Evolutionary conservation across 108 stramenopile species (phyloP).

Genomic region (Cyclotella choctawhatcheeana): DNA sequence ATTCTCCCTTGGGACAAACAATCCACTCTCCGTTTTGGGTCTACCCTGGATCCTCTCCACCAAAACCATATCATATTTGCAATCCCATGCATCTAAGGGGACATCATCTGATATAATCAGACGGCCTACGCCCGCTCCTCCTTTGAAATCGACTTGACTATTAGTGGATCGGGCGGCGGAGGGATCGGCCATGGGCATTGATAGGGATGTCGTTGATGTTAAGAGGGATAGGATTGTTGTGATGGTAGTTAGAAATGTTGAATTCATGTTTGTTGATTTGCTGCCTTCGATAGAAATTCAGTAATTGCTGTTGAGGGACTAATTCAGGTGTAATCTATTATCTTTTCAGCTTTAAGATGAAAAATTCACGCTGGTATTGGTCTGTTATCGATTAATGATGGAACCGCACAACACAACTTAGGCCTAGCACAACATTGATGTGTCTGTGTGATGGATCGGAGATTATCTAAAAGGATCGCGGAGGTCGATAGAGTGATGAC

Average conservation of each 20-base stretch:
- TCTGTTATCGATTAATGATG: too few relatives aligned
- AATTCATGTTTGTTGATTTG: background rate
- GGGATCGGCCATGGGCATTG: constrained; percentile 33
- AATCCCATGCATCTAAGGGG: constrained; percentile 47
- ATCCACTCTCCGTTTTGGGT: constrained; percentile 64
- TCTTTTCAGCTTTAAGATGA: too few relatives aligned
- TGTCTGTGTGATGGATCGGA: too few relatives aligned
- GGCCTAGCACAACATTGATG: too few relatives aligned
- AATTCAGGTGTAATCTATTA: too few relatives aligned
- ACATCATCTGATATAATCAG: constrained; percentile 59
- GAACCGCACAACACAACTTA: too few relatives aligned
- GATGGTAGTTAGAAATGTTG: background rate
- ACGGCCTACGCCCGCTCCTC: constrained; percentile 81
- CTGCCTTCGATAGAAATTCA: too few relatives aligned
- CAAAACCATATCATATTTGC: constrained; percentile 88
- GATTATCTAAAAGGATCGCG: too few relatives aligned
- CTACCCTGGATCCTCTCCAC: constrained; percentile 85
- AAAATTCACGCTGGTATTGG: too few relatives aligned
- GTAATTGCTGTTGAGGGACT: too few relatives aligned
- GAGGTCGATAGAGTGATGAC: too few relatives aligned
- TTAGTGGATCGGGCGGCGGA: constrained; percentile 45
- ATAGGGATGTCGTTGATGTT: constrained; percentile 16
- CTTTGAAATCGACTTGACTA: constrained; percentile 56
- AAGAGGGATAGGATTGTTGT: constrained; percentile 14
- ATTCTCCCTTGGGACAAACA: constrained; percentile 85